Percentiles rank a stretch among this genome's conserved stretches.
These are phyloP conservation scores for Wallacemonas collosoma DNA, from an alignment of 208 protist genomes.

Conservation along the genomic window DNA sequence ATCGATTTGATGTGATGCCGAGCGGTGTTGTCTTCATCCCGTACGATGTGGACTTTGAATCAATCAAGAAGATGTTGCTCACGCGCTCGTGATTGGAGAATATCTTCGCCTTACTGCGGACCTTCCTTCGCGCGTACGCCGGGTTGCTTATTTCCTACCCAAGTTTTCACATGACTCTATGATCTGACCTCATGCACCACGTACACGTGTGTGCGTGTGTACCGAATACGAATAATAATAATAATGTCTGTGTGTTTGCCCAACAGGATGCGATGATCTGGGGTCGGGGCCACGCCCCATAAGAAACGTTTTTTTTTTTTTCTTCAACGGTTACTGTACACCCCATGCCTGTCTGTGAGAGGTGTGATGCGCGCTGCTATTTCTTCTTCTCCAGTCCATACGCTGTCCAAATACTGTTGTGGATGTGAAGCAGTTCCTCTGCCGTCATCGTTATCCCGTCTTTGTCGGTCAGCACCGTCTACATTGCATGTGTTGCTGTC, in stretches of 20 bases:
- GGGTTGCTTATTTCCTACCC: no score
- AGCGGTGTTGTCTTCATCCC: constrained; percentile 85
- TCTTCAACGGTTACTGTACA: neutral
- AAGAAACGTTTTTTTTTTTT: neutral
- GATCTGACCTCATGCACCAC: no score
- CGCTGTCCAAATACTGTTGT: no score
- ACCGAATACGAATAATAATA: no score
- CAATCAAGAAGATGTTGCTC: constrained; percentile 69
- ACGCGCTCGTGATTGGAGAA: constrained; percentile 21
- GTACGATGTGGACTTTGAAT: constrained; percentile 82
- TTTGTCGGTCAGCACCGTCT: no score
- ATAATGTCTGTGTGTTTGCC: no score
- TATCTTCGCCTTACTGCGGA: neutral
- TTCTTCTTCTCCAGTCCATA: neutral
- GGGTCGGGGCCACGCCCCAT: neutral
- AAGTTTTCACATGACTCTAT: no score
- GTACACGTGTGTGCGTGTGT: no score
- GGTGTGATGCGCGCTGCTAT: neutral
- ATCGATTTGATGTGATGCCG: constrained; percentile 70
- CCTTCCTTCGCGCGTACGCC: neutral
- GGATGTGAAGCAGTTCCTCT: no score
- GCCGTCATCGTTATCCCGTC: no score
- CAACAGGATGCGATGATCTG: no score
- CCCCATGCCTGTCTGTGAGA: neutral
- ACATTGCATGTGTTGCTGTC: no score